A percentile compares a stretch with the other conserved stretches of the same genome.
These are phyloP conservation scores for Quercus mongolica DNA, from an alignment of 306 rosid species.

Conservation along the genomic window DNA sequence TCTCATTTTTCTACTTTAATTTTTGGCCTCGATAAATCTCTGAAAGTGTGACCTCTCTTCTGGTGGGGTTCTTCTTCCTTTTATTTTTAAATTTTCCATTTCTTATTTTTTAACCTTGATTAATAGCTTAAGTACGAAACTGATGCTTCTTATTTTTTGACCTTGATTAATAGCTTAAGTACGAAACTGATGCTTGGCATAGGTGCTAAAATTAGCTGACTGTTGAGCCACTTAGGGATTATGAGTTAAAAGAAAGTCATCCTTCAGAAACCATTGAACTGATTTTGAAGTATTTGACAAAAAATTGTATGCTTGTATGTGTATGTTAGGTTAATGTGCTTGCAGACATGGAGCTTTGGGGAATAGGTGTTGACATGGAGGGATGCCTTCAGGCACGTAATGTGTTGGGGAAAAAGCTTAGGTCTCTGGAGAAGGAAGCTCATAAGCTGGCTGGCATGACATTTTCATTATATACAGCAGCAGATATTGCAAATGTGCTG, in stretches of 20 bases:
- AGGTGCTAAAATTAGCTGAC: not conserved
- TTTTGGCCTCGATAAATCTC: not conserved
- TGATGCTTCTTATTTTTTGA: not conserved
- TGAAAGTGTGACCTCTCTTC: not conserved
- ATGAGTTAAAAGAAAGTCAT: not conserved
- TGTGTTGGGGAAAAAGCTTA: constrained; percentile 68
- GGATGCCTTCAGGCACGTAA: constrained; percentile 83
- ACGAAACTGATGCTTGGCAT: not conserved
- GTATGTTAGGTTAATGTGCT: constrained; percentile 69
- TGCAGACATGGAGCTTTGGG: constrained; percentile 97
- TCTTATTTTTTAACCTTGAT: not conserved
- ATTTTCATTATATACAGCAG: constrained; percentile 76
- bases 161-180: not conserved
- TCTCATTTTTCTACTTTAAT: not conserved
- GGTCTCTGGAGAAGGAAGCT: constrained; percentile 88
- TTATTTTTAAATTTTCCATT: not conserved
- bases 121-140: not conserved
- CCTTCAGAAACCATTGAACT: not conserved
- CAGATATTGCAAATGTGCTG: constrained; percentile 84
- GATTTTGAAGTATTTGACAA: constrained; percentile 9
- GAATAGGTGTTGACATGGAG: constrained; percentile 94
- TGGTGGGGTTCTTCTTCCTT: not conserved
- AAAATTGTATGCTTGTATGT: constrained; percentile 18
- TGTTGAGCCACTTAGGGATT: not conserved
- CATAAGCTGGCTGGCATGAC: constrained; percentile 72